Evolutionary conservation across 257 asterid species (phyloP).

Genomic region (Marsdenia floribunda): DNA sequence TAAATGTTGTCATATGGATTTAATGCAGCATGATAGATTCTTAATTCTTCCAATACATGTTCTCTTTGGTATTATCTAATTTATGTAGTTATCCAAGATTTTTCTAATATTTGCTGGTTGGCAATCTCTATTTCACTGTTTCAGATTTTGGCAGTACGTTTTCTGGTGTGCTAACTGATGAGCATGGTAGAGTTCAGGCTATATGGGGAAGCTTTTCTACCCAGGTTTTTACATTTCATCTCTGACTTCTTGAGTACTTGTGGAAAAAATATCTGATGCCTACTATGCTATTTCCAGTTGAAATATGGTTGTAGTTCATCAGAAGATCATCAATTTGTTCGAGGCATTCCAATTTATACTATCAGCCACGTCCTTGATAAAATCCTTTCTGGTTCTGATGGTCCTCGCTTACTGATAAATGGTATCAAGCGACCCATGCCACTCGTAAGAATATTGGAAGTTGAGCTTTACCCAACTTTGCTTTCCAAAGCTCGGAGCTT

Average conservation of each 20-base stretch:
- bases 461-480: conserved; percentile 89
- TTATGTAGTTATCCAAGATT: conserved; percentile 14
- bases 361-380: conserved; percentile 72
- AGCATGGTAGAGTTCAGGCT: conserved; percentile 89
- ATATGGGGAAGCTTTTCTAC: conserved; percentile 99
- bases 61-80: background rate
- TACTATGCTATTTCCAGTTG: conserved; percentile 48
- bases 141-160: conserved; percentile 92
- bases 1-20: background rate
- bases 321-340: conserved; percentile 93
- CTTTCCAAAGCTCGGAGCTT: conserved; percentile 99
- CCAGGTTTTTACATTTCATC: conserved; percentile 52
- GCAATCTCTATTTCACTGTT: conserved; percentile 12
- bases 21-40: conserved; percentile 5
- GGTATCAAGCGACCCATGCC: conserved; percentile 93
- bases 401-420: conserved; percentile 66
- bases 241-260: conserved; percentile 8
- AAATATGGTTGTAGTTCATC: conserved; percentile 75
- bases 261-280: conserved; percentile 22
- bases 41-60: background rate
- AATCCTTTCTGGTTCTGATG: conserved; percentile 53
- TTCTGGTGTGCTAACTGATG: conserved; percentile 98
- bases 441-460: conserved; percentile 74
- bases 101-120: background rate
- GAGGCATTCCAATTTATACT: conserved; percentile 79